Base-by-base conservation (phyloP, 2,329 filamentous ascomycete genomes). In the Sporothrix brunneoviolacea region DNA sequence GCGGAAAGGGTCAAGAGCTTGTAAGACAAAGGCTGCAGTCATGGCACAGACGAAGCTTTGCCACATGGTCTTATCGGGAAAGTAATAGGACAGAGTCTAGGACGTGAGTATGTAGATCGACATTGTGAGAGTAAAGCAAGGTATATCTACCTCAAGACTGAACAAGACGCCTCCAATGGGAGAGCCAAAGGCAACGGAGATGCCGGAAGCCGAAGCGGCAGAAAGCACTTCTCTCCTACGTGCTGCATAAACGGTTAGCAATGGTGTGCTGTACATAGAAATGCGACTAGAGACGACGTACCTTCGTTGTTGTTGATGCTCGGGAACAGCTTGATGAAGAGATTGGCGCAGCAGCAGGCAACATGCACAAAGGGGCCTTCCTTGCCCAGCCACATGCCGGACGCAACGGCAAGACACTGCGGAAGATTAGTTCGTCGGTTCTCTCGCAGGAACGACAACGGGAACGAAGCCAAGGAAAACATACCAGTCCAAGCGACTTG, bases 61-160 rank as follows among this genome's bases (percentile, higher is more conserved):
- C 93, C 93, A 98, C 93, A 98, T 97, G 9, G 93, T 97, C 68
- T 97, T 97, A 69, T 97, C 91, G 0, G 93, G 91, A 60, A 97
- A 97, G 67, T 96, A 97, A 66, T 96, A 97, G 1, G 90, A 95
- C 3, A 97, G 74, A 77, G 95, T 89, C 79, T 87, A 48, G 9
- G 18, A 9, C 9, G 4, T 9, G n/a, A n/a, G n/a, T n/a, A n/a
- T n/a, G n/a, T 33, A 27, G 22, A 15, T 8, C 8, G 3, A 27
- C 9, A 24, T 3, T 3, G 12, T 32, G 15, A 15, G 13, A 28
- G 19, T 6, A 22, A 19, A 16, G 19, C 10, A 0, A 21, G 16
- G 21, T 38, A 50, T 65, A 58, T 69, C 3, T 22, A 85, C 82
- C 71, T 95, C 91, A n/a, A 97, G 79, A 68, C 88, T 94, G 72